Percentiles rank a stretch among this genome's conserved stretches.
phyloP scores from a whole-genome alignment of 2,329 filamentous ascomycete genomes.

The Pseudogymnoascus sp. region DNA sequence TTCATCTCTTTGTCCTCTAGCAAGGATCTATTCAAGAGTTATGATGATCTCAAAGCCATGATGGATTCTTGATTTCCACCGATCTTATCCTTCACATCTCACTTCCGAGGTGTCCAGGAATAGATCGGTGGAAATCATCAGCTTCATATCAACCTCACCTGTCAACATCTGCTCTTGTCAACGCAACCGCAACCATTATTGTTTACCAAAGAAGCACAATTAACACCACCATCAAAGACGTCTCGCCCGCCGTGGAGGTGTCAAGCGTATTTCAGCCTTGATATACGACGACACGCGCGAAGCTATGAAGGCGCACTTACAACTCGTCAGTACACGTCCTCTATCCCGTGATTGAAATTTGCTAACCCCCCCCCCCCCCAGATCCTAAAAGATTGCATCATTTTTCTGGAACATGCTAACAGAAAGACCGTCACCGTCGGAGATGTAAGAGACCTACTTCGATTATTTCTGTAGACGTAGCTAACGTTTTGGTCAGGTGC shows the following conservation, averaged over 20 bases:
- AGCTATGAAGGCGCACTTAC: slow-evolving; percentile 42
- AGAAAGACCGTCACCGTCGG: slow-evolving; percentile 54
- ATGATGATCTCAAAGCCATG: neutral
- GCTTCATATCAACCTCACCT: neutral
- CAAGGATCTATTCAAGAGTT: neutral
- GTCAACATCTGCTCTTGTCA: neutral
- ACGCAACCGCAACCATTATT: neutral
- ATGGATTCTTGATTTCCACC: neutral
- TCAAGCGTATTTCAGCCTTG: slow-evolving; percentile 58
- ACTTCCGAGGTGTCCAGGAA: neutral
- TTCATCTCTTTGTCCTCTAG: neutral
- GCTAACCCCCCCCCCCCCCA: neutral
- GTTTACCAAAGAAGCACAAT: neutral
- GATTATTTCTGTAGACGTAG: neutral
- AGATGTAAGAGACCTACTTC: slow-evolving; percentile 41
- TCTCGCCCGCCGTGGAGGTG: slow-evolving; percentile 64
- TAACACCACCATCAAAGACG: slow-evolving; percentile 35
- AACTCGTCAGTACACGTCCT: slow-evolving; percentile 32
- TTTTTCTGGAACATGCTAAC: slow-evolving; percentile 43
- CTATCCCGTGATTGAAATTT: neutral
- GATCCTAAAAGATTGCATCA: slow-evolving; percentile 32
- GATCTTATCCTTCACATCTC: neutral
- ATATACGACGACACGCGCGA: slow-evolving; percentile 56
- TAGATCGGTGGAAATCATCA: neutral
- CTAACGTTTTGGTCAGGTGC: slow-evolving; percentile 36